Base-by-base conservation (phyloP, 345 rosid species). In the Pistacia integerrima region DNA sequence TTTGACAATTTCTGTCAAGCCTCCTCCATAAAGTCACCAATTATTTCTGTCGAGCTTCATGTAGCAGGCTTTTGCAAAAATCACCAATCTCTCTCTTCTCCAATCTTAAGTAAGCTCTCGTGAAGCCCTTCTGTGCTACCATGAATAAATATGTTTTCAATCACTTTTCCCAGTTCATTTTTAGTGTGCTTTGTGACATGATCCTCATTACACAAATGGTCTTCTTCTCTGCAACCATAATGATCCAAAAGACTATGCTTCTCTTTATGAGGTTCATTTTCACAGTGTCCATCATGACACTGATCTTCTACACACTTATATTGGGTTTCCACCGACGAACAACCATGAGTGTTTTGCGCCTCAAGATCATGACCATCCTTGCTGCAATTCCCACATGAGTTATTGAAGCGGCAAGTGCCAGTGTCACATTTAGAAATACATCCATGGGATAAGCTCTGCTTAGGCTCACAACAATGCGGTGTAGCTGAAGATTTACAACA, bases 391-490 rank as follows among this genome's bases (percentile, higher is more conserved):
- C 14, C 44, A 25, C 76, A 74, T 14, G 77, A 54, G 33, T 30
- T 30, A 28, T 51, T 65, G 46, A 20, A 33, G 20, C 28, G 17
- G 51, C 0, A 58, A 62, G 67, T 10, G 33, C 2, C 33, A 30
- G 33, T 30, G 33, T 30, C 33, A 30, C 33, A 30, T 30, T 30
- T 30, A 30, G 33, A 30, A 30, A 30, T 30, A 30, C 33, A 30
- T 30, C 33, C 33, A 30, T 30, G 33, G 33, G 33, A 30, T 30
- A 2, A 30, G 52, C 67, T 64, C 4, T 58, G 65, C 33, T 52
- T 61, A 68, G 70, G 84, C 5, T 75, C 49, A 25, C 65, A 75
- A 30, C 62, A 6, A 48, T 80, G 69, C 22, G 74, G 66, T 20
- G 77, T 18, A 12, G 44, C 28, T 8, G 70, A 33, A 69, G 48